These are phyloP conservation scores for Dactylellina cionopaga DNA, from an alignment of 2,329 filamentous ascomycete genomes.

Conservation along the genomic window DNA sequence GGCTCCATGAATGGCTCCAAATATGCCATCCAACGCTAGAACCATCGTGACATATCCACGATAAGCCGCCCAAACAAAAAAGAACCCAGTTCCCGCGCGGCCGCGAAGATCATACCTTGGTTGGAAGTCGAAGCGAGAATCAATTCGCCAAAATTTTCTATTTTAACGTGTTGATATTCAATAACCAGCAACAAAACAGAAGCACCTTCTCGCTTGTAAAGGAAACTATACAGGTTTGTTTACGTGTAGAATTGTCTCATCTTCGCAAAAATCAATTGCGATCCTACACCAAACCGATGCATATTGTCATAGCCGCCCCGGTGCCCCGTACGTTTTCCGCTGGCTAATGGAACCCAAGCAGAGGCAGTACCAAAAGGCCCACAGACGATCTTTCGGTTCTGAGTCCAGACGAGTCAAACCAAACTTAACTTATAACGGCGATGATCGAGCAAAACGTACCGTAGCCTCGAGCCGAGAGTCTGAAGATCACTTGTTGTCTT, in stretches of 20 bases:
- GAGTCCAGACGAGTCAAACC: background rate
- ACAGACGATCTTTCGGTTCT: constrained; percentile 11
- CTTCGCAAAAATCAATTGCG: background rate
- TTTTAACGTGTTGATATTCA: too few species aligned
- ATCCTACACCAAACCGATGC: constrained; percentile 11
- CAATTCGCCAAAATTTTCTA: too few species aligned
- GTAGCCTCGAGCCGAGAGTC: background rate
- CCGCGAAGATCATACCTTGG: constrained; percentile 40
- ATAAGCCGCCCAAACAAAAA: constrained; percentile 1
- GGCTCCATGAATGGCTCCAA: background rate
- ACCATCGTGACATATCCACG: constrained; percentile 29
- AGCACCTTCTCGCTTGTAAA: too few species aligned
- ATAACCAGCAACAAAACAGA: too few species aligned
- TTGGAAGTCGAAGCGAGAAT: constrained; percentile 48
- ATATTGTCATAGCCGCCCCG: too few species aligned
- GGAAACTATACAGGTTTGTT: too few species aligned
- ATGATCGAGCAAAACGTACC: constrained; percentile 15
- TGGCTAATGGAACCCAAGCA: constrained; percentile 29
- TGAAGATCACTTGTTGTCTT: constrained; percentile 23
- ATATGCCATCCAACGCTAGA: background rate
- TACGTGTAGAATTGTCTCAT: too few species aligned
- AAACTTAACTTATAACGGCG: constrained; percentile 14
- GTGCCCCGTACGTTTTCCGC: too few species aligned
- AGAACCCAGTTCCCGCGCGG: background rate
- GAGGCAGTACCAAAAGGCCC: too few species aligned